Base-by-base conservation (phyloP, 2,329 filamentous ascomycete genomes). In the Xylariaceae sp. region DNA sequence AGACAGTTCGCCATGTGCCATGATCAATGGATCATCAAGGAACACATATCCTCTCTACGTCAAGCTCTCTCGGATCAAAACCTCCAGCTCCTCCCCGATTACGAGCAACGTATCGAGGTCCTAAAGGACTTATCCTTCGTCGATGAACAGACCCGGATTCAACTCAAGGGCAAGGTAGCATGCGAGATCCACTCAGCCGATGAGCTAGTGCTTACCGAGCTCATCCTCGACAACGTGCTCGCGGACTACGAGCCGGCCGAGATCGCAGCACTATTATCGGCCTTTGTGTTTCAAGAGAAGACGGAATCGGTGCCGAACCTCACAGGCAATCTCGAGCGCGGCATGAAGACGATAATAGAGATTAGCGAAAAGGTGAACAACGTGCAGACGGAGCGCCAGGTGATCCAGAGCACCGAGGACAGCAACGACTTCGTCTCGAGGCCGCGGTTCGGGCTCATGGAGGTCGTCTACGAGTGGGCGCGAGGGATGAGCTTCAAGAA, bases 401-500 rank as follows among this genome's bases (percentile, higher is more conserved):
- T 98, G 19, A 90, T 97, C 41, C 78, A 94, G 42, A 86, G 85
- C 0, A 76, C 83, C 1, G 90, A 97, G 39, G 90, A 96, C 59
- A 84, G 83, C 41, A 95, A 94, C 55, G 90, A 97, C 62, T 96
- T 96, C 57, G 84, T 86, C 24, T 88, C 81, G 43, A 76, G 83
- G 38, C 88, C 89, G 2, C 77, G 90, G 8, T 98, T 98, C 59
- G 92, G 90, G 1, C 75, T 98, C 40, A 88, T 95, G 60, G 92
- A 98, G 63, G 92, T 98, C 0, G 94, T 98, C 23, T 96, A 97
- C 60, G 92, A 98, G 63, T 98, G 92, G 92, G 92, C 92, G 8
- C 74, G 88, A 34, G 92, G 92, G 17, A 97, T 97, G 88, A 90
- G 86, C 36, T 98, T 98, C 73, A 94, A 94, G 65, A 90, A 92